A percentile compares a stretch with the other conserved stretches of the same genome.
These are phyloP conservation scores for Herpetospermum pedunculosum DNA, from an alignment of 306 rosid species.

Conservation along the genomic window DNA sequence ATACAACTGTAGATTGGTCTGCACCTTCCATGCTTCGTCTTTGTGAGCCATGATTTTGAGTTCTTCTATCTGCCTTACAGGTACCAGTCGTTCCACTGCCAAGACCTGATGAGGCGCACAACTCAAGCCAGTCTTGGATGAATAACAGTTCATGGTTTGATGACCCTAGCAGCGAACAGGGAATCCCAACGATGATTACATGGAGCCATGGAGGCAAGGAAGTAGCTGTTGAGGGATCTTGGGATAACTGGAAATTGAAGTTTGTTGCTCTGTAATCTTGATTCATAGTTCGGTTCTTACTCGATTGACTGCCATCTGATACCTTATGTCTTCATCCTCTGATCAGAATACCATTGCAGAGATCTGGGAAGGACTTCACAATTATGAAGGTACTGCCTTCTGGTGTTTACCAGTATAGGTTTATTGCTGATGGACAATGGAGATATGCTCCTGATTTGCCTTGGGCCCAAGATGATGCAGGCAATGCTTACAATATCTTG, in stretches of 20 bases:
- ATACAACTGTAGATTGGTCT: not conserved
- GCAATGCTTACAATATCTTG: constrained; percentile 59
- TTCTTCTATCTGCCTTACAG: constrained; percentile 19
- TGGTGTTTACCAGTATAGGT: constrained; percentile 92
- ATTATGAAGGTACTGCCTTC: constrained; percentile 94
- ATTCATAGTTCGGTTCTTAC: not conserved
- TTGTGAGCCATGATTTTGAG: not conserved
- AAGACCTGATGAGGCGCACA: constrained; percentile 81
- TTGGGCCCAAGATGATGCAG: constrained; percentile 68
- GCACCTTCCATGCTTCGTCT: not conserved
- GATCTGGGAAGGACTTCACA: constrained; percentile 92
- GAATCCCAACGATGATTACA: constrained; percentile 92
- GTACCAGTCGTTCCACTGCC: constrained; percentile 71
- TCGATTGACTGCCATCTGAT: constrained; percentile 11
- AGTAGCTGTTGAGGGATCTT: constrained; percentile 88
- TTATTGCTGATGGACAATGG: constrained; percentile 90
- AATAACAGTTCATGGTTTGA: constrained; percentile 47
- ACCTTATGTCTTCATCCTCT: constrained; percentile 18
- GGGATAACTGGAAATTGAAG: constrained; percentile 97
- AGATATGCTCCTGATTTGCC: constrained; percentile 74
- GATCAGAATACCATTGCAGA: constrained; percentile 68
- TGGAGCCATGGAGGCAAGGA: constrained; percentile 87
- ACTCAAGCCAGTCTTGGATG: constrained; percentile 63
- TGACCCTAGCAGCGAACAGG: constrained; percentile 54
- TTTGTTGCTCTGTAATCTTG: constrained; percentile 19